Evolutionary conservation across 2,329 filamentous ascomycete species (phyloP).

Genomic region (Pseudogymnoascus sp.): DNA sequence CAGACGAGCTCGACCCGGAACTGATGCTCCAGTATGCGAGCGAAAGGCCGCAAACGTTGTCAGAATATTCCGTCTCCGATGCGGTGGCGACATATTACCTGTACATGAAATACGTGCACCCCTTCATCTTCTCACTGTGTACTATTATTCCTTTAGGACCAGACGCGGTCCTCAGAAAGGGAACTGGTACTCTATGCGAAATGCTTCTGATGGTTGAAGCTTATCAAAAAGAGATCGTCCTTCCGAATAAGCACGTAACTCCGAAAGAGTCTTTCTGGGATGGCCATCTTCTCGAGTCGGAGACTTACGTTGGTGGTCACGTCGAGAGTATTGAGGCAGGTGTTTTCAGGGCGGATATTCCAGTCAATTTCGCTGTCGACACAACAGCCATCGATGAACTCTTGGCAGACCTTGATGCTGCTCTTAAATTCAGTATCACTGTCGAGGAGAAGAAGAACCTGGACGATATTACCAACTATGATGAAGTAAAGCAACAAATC

Average conservation of each 20-base stretch:
- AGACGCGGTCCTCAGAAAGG: slow-evolving; percentile 89
- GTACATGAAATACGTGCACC: slow-evolving; percentile 99
- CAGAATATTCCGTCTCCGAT: slow-evolving; percentile 98
- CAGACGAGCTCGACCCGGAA: slow-evolving; percentile 94
- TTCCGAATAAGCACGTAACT: slow-evolving; percentile 93
- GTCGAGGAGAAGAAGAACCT: slow-evolving; percentile 79
- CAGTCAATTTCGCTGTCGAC: slow-evolving; percentile 89
- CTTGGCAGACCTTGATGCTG: slow-evolving; percentile 76
- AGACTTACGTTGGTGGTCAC: slow-evolving; percentile 97
- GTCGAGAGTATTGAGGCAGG: slow-evolving; percentile 99
- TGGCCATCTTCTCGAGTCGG: slow-evolving; percentile 89
- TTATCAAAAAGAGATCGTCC: slow-evolving; percentile 81
- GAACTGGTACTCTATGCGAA: slow-evolving; percentile 96
- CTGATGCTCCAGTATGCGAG: slow-evolving; percentile 90
- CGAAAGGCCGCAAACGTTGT: slow-evolving; percentile 86
- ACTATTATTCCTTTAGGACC: slow-evolving; percentile 91
- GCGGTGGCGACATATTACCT: slow-evolving; percentile 97
- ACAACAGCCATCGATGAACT: slow-evolving; percentile 84
- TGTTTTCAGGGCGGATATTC: slow-evolving; percentile 93
- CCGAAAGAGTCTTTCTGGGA: slow-evolving; percentile 94
- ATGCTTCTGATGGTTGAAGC: slow-evolving; percentile 99
- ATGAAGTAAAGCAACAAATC: slow-evolving; percentile 81
- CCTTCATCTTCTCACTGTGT: slow-evolving; percentile 97
- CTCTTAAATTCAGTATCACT: slow-evolving; percentile 78
- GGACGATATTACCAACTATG: slow-evolving; percentile 74